phyloP scores from a whole-genome alignment of 129 eudicot species.

The carrot (Daucus carota) region DH1_v3.0 NC_030384.2:40905501-40906000 shows the following conservation, averaged over 20 bases:
- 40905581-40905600: background rate
- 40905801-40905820: conserved; percentile 61
- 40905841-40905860: conserved; percentile 64
- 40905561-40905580: background rate
- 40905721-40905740: conserved; percentile 67
- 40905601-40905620: background rate
- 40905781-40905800: conserved; percentile 42
- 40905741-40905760: conserved; percentile 75
- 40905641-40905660: conserved; percentile 62
- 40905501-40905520: background rate
- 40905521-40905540: background rate
- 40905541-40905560: background rate
- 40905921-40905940: conserved; percentile 61
- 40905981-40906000: background rate
- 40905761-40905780: conserved; percentile 65
- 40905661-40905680: conserved; percentile 55
- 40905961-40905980: background rate
- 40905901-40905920: conserved; percentile 67
- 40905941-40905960: background rate
- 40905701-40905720: conserved; percentile 71
- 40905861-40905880: conserved; percentile 49
- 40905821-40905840: conserved; percentile 59
- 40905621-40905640: conserved; percentile 24
- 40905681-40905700: conserved; percentile 81
- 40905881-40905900: conserved; percentile 62